Evolutionary conservation across 2,329 filamentous ascomycete species (phyloP), one percentile per base, ranked within the genome.

Genomic region (Aspergillus aculeatus): DNA sequence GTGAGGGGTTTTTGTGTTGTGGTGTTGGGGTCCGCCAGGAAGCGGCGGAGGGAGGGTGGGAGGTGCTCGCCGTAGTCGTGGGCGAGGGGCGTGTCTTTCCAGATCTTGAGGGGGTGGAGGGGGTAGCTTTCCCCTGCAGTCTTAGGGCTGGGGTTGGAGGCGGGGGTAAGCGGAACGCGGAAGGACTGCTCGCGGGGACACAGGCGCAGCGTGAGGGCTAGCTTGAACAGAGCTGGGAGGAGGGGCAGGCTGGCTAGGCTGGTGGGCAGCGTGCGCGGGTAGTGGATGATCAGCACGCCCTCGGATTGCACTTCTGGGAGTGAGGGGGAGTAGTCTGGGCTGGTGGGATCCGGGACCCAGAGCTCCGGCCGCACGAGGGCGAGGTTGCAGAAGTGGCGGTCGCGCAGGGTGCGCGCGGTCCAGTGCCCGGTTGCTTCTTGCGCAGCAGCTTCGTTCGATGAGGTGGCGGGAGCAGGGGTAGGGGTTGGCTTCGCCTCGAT

Each of bases 341-440:
- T 73, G 16, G 73, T 71, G 0, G 78, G 76, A 64, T 85, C 81
- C 0, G 84, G 83, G 14, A 86, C 65, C 84, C 84, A 87, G n/a
- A 88, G 76, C 65, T 87, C 81, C 0, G 84, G 82, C 59, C 80
- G 82, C 54, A 97, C 82, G 50, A 86, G 87, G 7, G 91, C 88
- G 54, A 98, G 81, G 47, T 82, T 83, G 1, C 91, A 86, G 58
- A 72, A 75, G 24, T 71, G 70, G 32, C 73, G 69, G 58, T 81
- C 78, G 2, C 81, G 76, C 24, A 79, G 66, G 1, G 78, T 78
- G 19, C 79, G 77, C 32, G 70, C 72, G 21, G 67, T 73, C 77
- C 77, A 79, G 77, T 75, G 65, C 81, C 81, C 51, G 21, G 21
- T 21, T 21, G 21, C 21, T 21, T 21, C 21, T 21, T 21, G 2